phyloP scores from a whole-genome alignment of 371 early-diverging fungal species.

The Syncephalastrum monosporum region DNA sequence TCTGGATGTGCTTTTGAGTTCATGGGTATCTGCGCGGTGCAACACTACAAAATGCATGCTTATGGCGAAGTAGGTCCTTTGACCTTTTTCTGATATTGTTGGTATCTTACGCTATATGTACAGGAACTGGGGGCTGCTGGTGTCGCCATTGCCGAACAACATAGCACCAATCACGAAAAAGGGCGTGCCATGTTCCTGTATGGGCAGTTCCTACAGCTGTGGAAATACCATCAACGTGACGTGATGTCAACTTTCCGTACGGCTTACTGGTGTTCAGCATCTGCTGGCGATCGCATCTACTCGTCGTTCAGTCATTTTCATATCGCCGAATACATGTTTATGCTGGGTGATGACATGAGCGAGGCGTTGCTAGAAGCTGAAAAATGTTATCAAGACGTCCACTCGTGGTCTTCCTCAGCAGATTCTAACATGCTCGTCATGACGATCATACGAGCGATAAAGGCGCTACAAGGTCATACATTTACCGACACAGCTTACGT shows the following conservation, averaged over 20 bases:
- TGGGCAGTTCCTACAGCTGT: slow-evolving; percentile 25
- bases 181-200: slow-evolving; percentile 36
- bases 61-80: slow-evolving; percentile 28
- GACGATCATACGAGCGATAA: slow-evolving; percentile 36
- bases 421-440: slow-evolving; percentile 37
- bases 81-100: not conserved
- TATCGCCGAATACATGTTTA: slow-evolving; percentile 24
- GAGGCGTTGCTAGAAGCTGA: slow-evolving; percentile 31
- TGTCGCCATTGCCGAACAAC: slow-evolving; percentile 24
- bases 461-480: slow-evolving; percentile 41
- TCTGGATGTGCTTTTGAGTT: slow-evolving; percentile 31
- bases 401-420: slow-evolving; percentile 36
- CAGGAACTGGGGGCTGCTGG: slow-evolving; percentile 36
- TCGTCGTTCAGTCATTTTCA: slow-evolving; percentile 33
- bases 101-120: not conserved
- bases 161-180: slow-evolving; percentile 30
- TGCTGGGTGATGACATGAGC: slow-evolving; percentile 19
- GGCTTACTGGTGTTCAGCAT: slow-evolving; percentile 15
- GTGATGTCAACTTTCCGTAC: slow-evolving; percentile 14
- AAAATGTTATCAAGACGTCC: slow-evolving; percentile 35
- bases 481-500: slow-evolving; percentile 22
- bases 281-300: slow-evolving; percentile 47
- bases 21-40: slow-evolving; percentile 29
- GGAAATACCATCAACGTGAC: slow-evolving; percentile 37
- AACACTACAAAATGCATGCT: slow-evolving; percentile 17